Evolutionary conservation across 192 early-diverging fungal genomes (phyloP).

Genomic region (Dissophora ornata): DNA sequence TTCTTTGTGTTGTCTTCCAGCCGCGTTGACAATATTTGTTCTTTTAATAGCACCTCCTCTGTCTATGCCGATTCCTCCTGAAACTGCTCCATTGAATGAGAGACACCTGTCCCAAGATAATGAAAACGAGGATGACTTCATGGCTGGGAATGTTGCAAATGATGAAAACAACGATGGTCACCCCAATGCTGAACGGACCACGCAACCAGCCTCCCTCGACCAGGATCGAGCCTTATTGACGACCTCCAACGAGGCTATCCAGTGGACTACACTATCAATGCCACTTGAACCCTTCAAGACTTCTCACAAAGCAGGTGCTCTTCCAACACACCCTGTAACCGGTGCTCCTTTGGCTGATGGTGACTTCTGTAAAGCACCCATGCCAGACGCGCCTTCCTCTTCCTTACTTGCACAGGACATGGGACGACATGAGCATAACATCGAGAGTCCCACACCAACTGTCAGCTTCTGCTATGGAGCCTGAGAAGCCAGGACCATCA

Average conservation of each 20-base stretch:
- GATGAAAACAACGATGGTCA: background rate
- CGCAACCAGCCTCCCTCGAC: background rate
- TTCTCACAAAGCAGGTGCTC: conserved; percentile 5
- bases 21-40: background rate
- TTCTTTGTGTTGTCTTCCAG: too few species aligned
- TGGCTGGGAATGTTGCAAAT: too few species aligned
- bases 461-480: background rate
- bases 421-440: background rate
- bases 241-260: too few species aligned
- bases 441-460: background rate
- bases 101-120: conserved; percentile 1
- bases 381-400: background rate
- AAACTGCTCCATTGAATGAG: background rate
- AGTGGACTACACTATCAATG: background rate
- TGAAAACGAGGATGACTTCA: too few species aligned
- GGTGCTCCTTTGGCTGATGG: conserved; percentile 5
- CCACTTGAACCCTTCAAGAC: background rate
- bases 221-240: background rate
- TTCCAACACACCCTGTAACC: background rate
- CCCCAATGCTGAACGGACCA: conserved; percentile 1
- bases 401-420: background rate
- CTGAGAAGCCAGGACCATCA: background rate
- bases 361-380: background rate
- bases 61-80: background rate
- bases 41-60: background rate